Evolutionary conservation across 1,139 yeast genomes (phyloP), one percentile per base, ranked within the genome.

Genomic region (Geotrichum restrictum): DNA sequence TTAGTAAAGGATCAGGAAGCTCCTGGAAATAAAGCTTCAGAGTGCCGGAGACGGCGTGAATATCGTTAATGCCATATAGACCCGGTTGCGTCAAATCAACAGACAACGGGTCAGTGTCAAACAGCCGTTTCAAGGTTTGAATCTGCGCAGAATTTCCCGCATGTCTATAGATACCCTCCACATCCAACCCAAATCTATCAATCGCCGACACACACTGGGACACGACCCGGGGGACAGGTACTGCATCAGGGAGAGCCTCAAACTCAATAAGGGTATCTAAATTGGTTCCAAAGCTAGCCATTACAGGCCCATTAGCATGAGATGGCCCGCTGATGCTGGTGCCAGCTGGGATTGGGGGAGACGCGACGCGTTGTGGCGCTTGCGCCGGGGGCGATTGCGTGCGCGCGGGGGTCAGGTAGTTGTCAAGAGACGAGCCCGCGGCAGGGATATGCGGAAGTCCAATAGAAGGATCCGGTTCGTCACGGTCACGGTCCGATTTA

Each of bases 81-180:
- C 65, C 73, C 60, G 63, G 82, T 73, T 61, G 81, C 67, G 82
- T 65, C 61, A 82, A 65, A 43, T 80, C 77, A 32, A 82, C 75
- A 53, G 87, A 80, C 7, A 86, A 77, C 50, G 95, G 93, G 64
- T 89, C 89, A 42, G 75, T 71, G 67, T 93, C 96, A 51, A 93
- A 85, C 47, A 82, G 76, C n/a, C 81, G 85, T 60, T 78, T 81
- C 57, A 91, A 73, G 56, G 82, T 85, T 59, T 84, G 84, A 10
- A 93, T 84, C 45, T 86, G 85, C 7, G 82, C 70, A 41, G 80
- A 81, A 67, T 86, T 88, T 0, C 97, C 96, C 56, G 87, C 82
- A 41, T 89, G 82, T 51, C 98, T 75, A 67, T 93, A 93, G 32
- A 93, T 83, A 0, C 98, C 98, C 65, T 89, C 98, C 40, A 86